Conservation (phyloP, 805 yeast species). For the Yamadazyma nakazawae region DNA sequence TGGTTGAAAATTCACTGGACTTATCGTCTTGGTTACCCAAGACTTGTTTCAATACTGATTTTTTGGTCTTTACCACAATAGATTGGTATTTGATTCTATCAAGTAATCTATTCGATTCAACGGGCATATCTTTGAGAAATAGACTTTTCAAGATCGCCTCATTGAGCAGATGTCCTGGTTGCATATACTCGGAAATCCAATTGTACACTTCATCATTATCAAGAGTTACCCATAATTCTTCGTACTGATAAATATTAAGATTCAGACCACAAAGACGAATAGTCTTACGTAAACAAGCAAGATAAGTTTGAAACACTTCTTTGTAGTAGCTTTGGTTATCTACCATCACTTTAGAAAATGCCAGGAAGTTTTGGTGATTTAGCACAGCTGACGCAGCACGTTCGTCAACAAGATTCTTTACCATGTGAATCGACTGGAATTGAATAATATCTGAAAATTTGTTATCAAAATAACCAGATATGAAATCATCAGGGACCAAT, state of each 20-base stretch:
- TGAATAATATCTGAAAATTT: slow-evolving; percentile 33
- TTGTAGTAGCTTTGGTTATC: slow-evolving; percentile 35
- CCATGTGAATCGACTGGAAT: slow-evolving; percentile 33
- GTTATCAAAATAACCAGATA: slow-evolving; percentile 18
- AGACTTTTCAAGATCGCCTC: slow-evolving; percentile 8
- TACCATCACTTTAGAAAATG: slow-evolving; percentile 24
- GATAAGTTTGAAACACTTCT: slow-evolving; percentile 26
- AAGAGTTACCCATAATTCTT: slow-evolving; percentile 5
- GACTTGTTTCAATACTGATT: background rate
- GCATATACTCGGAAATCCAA: slow-evolving; percentile 4
- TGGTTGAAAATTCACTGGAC: background rate
- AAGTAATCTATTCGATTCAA: slow-evolving; percentile 8
- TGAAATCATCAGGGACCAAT: slow-evolving; percentile 12
- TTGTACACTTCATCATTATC: slow-evolving; percentile 19
- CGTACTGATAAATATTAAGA: slow-evolving; percentile 8
- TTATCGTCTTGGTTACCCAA: background rate
- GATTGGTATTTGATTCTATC: slow-evolving; percentile 13
- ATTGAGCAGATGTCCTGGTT: slow-evolving; percentile 4
- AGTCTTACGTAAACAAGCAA: slow-evolving; percentile 28
- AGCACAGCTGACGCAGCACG: slow-evolving; percentile 14
- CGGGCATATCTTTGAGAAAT: slow-evolving; percentile 10
- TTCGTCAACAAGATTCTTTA: slow-evolving; percentile 26
- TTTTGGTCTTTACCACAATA: slow-evolving; percentile 6
- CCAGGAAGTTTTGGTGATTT: slow-evolving; percentile 16
- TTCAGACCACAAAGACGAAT: slow-evolving; percentile 11